phyloP scores from a whole-genome alignment of 2,329 filamentous ascomycete species.

The Talaromyces sp. region DNA sequence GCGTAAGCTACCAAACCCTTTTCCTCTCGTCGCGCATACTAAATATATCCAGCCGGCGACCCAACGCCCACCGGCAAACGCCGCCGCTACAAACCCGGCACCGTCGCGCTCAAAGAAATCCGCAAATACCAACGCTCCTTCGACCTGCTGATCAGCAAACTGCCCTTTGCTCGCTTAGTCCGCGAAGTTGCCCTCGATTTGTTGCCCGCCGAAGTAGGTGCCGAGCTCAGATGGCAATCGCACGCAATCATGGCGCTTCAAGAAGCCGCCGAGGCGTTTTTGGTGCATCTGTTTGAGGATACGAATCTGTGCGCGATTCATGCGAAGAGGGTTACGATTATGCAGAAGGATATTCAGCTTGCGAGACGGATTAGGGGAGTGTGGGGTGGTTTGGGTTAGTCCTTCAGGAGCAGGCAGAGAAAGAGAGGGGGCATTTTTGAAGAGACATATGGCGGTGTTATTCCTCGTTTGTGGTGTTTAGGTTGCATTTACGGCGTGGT shows the following conservation, averaged over 20 bases:
- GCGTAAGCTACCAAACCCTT: constrained; percentile 28
- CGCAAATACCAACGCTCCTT: constrained; percentile 84
- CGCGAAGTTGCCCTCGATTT: constrained; percentile 54
- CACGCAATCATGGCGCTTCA: constrained; percentile 91
- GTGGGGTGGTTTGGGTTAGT: constrained; percentile 66
- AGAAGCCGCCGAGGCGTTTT: constrained; percentile 92
- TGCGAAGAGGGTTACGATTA: constrained; percentile 93
- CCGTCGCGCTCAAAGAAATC: constrained; percentile 86
- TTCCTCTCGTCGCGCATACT: not conserved
- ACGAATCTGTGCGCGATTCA: constrained; percentile 95
- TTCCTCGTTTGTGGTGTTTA: not conserved
- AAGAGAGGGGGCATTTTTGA: constrained; percentile 10
- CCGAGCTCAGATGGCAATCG: constrained; percentile 88
- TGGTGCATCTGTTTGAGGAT: constrained; percentile 95
- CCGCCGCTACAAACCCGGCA: constrained; percentile 71
- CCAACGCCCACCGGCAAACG: constrained; percentile 61
- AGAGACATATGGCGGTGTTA: not conserved
- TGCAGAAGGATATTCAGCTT: constrained; percentile 97
- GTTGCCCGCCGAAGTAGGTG: constrained; percentile 56
- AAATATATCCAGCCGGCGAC: constrained; percentile 59
- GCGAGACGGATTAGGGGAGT: constrained; percentile 74
- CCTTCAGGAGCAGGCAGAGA: not conserved
- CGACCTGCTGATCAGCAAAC: constrained; percentile 71
- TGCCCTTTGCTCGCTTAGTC: constrained; percentile 49
- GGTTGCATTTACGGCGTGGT: constrained; percentile 4